Conservation (phyloP, 768 basidiomycete genomes). For the Amanita subjunquillea region DNA sequence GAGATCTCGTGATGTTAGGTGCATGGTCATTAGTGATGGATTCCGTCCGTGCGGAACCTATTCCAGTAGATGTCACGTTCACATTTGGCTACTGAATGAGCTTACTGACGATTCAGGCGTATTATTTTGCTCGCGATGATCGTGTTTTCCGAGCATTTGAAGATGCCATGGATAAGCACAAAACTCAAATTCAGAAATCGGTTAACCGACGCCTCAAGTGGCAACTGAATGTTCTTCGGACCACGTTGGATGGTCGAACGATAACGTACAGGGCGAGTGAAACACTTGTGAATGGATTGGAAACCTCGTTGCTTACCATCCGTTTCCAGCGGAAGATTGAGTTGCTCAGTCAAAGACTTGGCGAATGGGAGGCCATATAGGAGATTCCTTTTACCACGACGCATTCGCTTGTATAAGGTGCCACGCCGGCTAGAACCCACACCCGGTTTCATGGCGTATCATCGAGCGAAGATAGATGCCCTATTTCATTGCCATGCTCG, state of each 20-base stretch:
- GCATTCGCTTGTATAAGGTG: slow-evolving; percentile 67
- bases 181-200: slow-evolving; percentile 33
- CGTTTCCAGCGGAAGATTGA: slow-evolving; percentile 50
- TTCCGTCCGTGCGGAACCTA: slow-evolving; percentile 45
- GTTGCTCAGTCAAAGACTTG: slow-evolving; percentile 48
- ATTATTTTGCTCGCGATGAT: slow-evolving; percentile 90
- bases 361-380: slow-evolving; percentile 44
- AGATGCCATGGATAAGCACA: slow-evolving; percentile 34
- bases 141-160: slow-evolving; percentile 68
- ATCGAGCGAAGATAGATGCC: slow-evolving; percentile 43
- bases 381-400: slow-evolving; percentile 1
- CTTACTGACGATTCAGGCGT: slow-evolving; percentile 38
- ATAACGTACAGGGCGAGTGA: slow-evolving; percentile 53
- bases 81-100: neutral
- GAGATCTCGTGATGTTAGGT: slow-evolving; percentile 72
- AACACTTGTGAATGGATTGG: neutral
- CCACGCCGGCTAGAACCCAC: slow-evolving; percentile 49
- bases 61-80: slow-evolving; percentile 48
- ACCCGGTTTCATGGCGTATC: slow-evolving; percentile 61
- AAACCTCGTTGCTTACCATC: slow-evolving; percentile 5
- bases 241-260: slow-evolving; percentile 55
- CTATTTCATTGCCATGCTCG: neutral
- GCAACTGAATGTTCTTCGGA: slow-evolving; percentile 57
- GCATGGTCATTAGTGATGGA: slow-evolving; percentile 65
- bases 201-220: slow-evolving; percentile 52